Base-by-base conservation (phyloP, 306 rosid species). In the Arachis hypogaea region DNA sequence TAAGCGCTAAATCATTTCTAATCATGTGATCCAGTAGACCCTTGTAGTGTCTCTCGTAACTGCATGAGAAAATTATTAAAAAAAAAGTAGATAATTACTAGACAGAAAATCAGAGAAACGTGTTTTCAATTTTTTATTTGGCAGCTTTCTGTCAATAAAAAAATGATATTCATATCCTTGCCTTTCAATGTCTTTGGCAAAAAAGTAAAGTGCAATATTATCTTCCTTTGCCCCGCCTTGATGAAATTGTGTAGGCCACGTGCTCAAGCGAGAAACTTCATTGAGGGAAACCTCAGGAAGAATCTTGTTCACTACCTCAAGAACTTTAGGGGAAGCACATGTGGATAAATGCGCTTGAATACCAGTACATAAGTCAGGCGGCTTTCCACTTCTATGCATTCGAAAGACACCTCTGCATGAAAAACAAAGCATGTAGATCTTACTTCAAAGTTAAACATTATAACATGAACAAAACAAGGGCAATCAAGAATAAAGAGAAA, bases 121-220 rank as follows among this genome's bases (percentile, higher is more conserved):
- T 63, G n/a, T 59, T 33, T 51, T 29, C 69, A 77, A 7, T 43
- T 41, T 33, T 51, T 29, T 66, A 77, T 10, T 49, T 41, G 28
- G 46, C 16, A 52, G 11, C 18, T 22, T 60, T 68, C 38, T n/a
- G 22, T 22, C 76, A 61, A 49, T 3, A 66, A n/a, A 56, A 51
- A 29, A 71, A 78, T 29, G 33, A 60, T 30, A 77, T 43, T 63
- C 47, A 71, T 61, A 73, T 44, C n/a, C 66, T 41, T 42, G 85
- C 98, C 96, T 91, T 77, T 89, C 88, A 61, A 83, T 61, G 85
- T 93, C 97, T 76, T 81, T 85, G 59, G 98, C 97, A 81, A 93
- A 93, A 81, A 93, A 91, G 88, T 87, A 91, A 60, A 93, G 96
- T 44, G 96, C 98, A 77, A 93, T 89, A 71, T 91, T 93, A 74